Conservation (phyloP, 192 early-diverging fungal genomes). For the Coemansia sp. region DNA sequence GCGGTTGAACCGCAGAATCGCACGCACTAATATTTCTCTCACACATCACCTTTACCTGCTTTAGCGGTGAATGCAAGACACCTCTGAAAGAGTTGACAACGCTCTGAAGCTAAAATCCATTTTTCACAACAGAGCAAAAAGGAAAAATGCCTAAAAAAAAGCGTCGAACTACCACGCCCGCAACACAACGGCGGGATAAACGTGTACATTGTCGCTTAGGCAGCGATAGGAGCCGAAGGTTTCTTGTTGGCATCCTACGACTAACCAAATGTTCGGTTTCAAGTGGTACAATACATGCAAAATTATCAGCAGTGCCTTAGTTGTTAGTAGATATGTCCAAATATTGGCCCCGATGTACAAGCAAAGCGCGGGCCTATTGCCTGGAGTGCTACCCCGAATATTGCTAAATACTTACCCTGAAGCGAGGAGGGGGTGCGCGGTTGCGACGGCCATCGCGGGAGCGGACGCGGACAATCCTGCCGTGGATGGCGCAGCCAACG, state of each 20-base stretch:
- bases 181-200: not conserved
- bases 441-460: slow-evolving; percentile 84
- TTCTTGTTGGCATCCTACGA: slow-evolving; percentile 64
- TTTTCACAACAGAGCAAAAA: not conserved
- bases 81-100: not conserved
- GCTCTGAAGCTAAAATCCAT: not conserved
- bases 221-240: slow-evolving; percentile 7
- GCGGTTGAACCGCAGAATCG: not conserved
- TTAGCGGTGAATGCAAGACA: not conserved
- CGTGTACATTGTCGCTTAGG: slow-evolving; percentile 1
- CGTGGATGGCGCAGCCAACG: slow-evolving; percentile 90
- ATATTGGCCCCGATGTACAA: not conserved
- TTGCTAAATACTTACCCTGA: slow-evolving; percentile 52
- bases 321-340: slow-evolving; percentile 1
- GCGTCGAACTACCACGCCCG: not conserved
- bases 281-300: slow-evolving; percentile 7
- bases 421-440: slow-evolving; percentile 90
- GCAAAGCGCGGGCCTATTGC: not conserved
- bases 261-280: not conserved
- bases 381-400: not conserved
- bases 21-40: not conserved
- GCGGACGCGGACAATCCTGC: slow-evolving; percentile 91
- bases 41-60: not conserved
- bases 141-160: slow-evolving; percentile 1
- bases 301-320: slow-evolving; percentile 1